Evolutionary conservation across 352 stramenopile species (phyloP).

Genomic region (Globisporangium abappressorium): DNA sequence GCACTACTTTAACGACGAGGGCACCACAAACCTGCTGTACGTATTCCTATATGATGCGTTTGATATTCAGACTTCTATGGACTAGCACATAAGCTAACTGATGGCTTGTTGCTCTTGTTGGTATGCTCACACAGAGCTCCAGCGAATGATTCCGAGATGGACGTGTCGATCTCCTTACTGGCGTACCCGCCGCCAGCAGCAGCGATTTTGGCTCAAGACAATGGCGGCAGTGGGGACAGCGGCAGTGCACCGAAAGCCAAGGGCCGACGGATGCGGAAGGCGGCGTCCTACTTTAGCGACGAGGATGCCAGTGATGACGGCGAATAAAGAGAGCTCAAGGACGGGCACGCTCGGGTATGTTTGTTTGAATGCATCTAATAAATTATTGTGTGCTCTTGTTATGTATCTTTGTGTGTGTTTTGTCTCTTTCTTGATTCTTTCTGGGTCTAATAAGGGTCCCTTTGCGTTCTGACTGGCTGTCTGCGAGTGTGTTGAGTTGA

Average conservation of each 20-base stretch:
- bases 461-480: background rate
- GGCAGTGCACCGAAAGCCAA: background rate
- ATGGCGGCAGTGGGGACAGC: background rate
- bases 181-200: conserved; percentile 41
- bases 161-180: conserved; percentile 67
- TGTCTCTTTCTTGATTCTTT: conserved; percentile 4
- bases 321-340: conserved; percentile 7
- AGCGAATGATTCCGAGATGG: conserved; percentile 38
- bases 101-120: background rate
- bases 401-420: conserved; percentile 3
- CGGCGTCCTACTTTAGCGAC: conserved; percentile 71
- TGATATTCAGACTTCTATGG: background rate
- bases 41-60: conserved; percentile 18
- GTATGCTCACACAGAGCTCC: conserved; percentile 36
- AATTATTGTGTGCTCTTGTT: conserved; percentile 24
- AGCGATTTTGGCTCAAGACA: background rate
- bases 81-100: background rate
- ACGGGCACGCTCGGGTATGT: background rate
- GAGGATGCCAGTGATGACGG: conserved; percentile 69
- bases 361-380: conserved; percentile 18
- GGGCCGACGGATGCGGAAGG: conserved; percentile 31
- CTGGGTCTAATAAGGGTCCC: background rate
- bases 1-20: conserved; percentile 73
- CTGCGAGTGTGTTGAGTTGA: background rate
- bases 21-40: conserved; percentile 61